Conservation (phyloP, 208 protist species). For the Wallacemonas sp. region DNA sequence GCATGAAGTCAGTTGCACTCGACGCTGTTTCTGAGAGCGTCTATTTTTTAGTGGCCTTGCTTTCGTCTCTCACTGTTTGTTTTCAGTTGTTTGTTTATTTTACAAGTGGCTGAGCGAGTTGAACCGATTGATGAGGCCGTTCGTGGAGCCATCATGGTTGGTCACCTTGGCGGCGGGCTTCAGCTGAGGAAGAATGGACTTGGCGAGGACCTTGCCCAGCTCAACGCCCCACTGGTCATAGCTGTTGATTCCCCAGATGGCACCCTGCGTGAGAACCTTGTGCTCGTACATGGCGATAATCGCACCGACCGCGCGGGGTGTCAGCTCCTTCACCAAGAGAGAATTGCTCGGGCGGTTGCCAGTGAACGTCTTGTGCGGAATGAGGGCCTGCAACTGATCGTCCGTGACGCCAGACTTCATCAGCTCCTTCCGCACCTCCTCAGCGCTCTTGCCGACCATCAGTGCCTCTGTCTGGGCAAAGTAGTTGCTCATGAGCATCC, state of each 20-base stretch:
- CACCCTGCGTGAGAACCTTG: constrained; percentile 97
- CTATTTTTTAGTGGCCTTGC: no score
- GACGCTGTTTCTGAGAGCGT: neutral
- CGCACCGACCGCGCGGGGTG: constrained; percentile 90
- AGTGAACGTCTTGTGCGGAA: constrained; percentile 89
- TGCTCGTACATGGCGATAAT: constrained; percentile 98
- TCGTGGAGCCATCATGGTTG: constrained; percentile 94
- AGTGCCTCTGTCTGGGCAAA: constrained; percentile 98
- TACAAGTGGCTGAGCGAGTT: constrained; percentile 72
- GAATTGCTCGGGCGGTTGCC: constrained; percentile 96
- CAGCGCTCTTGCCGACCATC: constrained; percentile 94
- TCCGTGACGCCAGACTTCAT: constrained; percentile 42
- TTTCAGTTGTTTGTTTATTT: constrained; percentile 3
- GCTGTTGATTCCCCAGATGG: constrained; percentile 98
- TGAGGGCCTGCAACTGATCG: constrained; percentile 59
- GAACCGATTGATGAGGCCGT: constrained; percentile 95
- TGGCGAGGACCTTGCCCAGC: constrained; percentile 97
- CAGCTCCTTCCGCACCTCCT: constrained; percentile 85
- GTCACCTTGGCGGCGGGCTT: constrained; percentile 40
- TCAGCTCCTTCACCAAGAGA: constrained; percentile 95
- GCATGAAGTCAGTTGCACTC: neutral
- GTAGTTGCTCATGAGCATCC: constrained; percentile 96
- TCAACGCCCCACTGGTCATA: constrained; percentile 98
- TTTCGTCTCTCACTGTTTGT: neutral
- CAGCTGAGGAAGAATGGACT: constrained; percentile 95